Conservation (phyloP, 305 asterid genomes). For the Fraxinus paxiana region DNA sequence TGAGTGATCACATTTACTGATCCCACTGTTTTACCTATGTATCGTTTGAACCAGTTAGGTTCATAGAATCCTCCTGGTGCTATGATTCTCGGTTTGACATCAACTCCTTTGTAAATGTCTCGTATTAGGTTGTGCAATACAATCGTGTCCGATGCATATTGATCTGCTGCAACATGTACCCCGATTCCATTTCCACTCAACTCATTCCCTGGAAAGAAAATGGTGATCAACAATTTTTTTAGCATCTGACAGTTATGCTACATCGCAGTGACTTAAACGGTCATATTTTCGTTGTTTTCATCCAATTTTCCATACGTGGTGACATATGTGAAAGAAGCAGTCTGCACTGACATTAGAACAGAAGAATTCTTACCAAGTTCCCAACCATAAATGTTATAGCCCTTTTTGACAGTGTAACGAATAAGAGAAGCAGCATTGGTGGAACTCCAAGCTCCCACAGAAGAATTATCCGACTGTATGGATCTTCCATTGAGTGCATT, state of each 20-base stretch:
- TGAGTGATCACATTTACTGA: slow-evolving; percentile 39
- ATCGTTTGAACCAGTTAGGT: slow-evolving; percentile 34
- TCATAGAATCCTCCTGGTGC: slow-evolving; percentile 55
- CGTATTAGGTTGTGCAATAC: slow-evolving; percentile 25
- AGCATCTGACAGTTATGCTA: background rate
- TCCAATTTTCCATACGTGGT: background rate
- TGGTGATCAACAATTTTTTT: background rate
- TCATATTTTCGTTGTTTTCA: background rate
- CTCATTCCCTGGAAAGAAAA: slow-evolving; percentile 37
- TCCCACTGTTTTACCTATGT: slow-evolving; percentile 21
- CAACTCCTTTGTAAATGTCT: slow-evolving; percentile 31
- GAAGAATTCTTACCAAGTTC: slow-evolving; percentile 45
- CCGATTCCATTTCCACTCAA: slow-evolving; percentile 47
- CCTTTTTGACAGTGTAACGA: slow-evolving; percentile 45
- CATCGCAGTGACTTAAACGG: background rate
- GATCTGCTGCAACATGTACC: slow-evolving; percentile 37
- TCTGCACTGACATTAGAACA: background rate
- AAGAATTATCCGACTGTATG: slow-evolving; percentile 24
- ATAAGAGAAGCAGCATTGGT: slow-evolving; percentile 50
- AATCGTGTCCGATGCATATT: slow-evolving; percentile 39
- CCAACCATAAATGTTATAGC: slow-evolving; percentile 48
- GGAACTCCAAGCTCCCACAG: slow-evolving; percentile 50
- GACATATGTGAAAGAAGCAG: background rate
- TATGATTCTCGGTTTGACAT: slow-evolving; percentile 32
- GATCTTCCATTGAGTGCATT: slow-evolving; percentile 53